These are phyloP conservation scores for Brettanomyces naardenensis DNA, from an alignment of 805 yeast species.

Conservation along the genomic window DNA sequence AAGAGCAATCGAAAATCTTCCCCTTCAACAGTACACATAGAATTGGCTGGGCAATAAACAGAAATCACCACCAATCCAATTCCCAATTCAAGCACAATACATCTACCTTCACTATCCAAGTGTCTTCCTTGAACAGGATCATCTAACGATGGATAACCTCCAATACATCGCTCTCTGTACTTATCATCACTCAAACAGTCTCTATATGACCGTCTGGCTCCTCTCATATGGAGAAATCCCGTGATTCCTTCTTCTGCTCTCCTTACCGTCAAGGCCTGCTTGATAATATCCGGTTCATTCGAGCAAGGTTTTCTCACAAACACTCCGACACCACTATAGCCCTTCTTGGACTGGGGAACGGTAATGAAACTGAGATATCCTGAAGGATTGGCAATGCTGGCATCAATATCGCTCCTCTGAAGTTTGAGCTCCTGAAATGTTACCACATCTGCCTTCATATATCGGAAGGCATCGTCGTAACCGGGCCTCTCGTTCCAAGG, in stretches of 20 bases:
- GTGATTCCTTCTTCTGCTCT: conserved; percentile 91
- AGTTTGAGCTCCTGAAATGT: conserved; percentile 83
- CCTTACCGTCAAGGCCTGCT: conserved; percentile 40
- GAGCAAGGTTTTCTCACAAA: conserved; percentile 50
- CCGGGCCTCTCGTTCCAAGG: conserved; percentile 64
- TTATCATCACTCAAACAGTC: conserved; percentile 16
- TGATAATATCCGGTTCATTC: conserved; percentile 31
- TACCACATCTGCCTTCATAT: conserved; percentile 65
- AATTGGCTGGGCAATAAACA: conserved; percentile 89
- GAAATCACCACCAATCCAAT: conserved; percentile 53
- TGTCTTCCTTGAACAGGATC: conserved; percentile 21
- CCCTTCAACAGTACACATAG: conserved; percentile 61
- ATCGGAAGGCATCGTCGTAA: conserved; percentile 38
- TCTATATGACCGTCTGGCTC: conserved; percentile 16
- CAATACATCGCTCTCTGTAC: conserved; percentile 36
- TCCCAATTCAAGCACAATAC: conserved; percentile 66
- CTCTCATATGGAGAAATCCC: conserved; percentile 40
- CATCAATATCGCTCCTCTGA: conserved; percentile 38
- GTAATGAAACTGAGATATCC: conserved; percentile 62
- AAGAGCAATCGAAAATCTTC: conserved; percentile 52
- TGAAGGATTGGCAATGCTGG: conserved; percentile 31
- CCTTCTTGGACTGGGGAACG: conserved; percentile 60
- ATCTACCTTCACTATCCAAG: conserved; percentile 84
- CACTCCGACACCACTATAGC: conserved; percentile 89
- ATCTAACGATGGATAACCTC: conserved; percentile 57